phyloP scores from a whole-genome alignment of 139 green algal genomes.

The Pseudopediastrum boryanum region DNA sequence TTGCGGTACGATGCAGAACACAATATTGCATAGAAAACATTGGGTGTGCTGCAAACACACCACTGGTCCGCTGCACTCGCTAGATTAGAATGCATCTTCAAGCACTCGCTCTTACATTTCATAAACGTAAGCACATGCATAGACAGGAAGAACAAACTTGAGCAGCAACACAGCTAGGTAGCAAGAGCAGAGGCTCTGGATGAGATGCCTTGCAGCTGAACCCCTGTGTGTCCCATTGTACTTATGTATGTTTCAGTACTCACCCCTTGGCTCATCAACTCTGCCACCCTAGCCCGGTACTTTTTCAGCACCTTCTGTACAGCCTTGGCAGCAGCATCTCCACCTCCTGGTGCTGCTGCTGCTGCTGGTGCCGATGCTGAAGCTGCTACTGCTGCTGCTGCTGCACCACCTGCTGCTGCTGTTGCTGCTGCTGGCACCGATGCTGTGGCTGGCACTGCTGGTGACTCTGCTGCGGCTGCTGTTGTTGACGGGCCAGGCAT shows the following conservation, averaged over 20 bases:
- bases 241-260: neutral
- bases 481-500: neutral
- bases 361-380: neutral
- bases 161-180: too few species aligned
- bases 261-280: neutral
- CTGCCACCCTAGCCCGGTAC: neutral
- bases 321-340: neutral
- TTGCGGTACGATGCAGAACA: too few species aligned
- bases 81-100: too few species aligned
- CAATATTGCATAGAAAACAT: too few species aligned
- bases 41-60: too few species aligned
- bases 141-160: too few species aligned
- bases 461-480: neutral
- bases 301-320: neutral
- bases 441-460: neutral
- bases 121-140: too few species aligned
- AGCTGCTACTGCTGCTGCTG: neutral
- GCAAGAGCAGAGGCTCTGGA: too few species aligned
- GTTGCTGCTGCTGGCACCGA: neutral
- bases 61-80: too few species aligned
- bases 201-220: too few species aligned
- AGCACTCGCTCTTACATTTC: too few species aligned
- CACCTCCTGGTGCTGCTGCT: neutral
- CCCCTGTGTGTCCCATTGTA: too few species aligned
- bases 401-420: neutral